Base-by-base conservation (phyloP, 345 rosid species). In the Psidium guajava region DNA sequence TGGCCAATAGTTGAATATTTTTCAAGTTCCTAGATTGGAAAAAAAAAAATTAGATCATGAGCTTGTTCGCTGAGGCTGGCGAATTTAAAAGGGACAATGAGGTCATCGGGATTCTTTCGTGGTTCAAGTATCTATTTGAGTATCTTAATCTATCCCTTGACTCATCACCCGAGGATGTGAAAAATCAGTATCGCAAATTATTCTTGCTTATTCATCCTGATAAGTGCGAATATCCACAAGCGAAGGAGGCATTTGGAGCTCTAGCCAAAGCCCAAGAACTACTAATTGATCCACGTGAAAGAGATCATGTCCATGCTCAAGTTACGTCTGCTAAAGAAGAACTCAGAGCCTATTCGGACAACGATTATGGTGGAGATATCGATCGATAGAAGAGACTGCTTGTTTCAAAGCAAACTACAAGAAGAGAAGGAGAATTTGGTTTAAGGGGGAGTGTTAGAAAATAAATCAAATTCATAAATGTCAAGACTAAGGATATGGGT, bases 141-240 rank as follows among this genome's bases (percentile, higher is more conserved):
- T 92, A 93, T 88, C 88, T 97, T 61, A 97, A 94, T 87, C 87
- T 97, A n/a, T 89, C 96, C 82, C 94, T 95, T 83, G 91, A 93
- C 86, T 85, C 98, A 28, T 86, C 98, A 56, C 92, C 86, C 4
- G 98, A 96, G 84, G 96, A 93, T 24, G 90, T 93, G 87, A 96
- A 95, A 88, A 94, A 88, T 88, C 98, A 96, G 91, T 97, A 97
- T 89, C 95, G 98, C 27, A 97, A 97, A 98, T 82, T 96, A 85
- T 97, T 98, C 84, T 89, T 97, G 89, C 86, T 95, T 92, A 98
- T 97, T 89, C 98, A 95, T 55, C 99, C 98, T 89, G 98, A 97
- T 84, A 97, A 97, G 91, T 97, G 98, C 94, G 95, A 97, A 92
- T 98, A 97, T 90, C 96, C 98, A 21, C 97, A 93, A 89, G 98